phyloP scores from a whole-genome alignment of 129 eudicot genomes.

The Arctium lappa region DNA sequence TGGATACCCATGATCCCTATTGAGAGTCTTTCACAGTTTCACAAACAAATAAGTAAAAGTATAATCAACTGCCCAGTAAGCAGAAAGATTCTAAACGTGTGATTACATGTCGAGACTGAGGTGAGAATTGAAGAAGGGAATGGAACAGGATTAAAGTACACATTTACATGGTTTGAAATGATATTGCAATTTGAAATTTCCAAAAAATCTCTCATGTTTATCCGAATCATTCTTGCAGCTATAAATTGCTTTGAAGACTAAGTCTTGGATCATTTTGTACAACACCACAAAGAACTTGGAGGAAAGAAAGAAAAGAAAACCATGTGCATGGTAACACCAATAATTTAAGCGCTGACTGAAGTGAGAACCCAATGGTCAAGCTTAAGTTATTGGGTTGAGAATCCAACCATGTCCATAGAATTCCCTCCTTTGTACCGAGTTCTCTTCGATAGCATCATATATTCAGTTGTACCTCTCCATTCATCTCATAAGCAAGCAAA shows the following conservation, averaged over 20 bases:
- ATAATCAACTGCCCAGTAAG: neutral
- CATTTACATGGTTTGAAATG: neutral
- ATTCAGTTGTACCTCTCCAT: slow-evolving; percentile 68
- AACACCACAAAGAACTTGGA: neutral
- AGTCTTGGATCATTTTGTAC: neutral
- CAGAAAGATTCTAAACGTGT: slow-evolving; percentile 1
- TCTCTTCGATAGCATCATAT: neutral
- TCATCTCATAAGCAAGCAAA: slow-evolving; percentile 95
- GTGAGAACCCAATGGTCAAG: neutral
- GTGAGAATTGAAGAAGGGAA: neutral
- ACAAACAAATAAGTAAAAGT: slow-evolving; percentile 23
- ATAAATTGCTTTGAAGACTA: neutral
- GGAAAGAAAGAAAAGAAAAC: neutral
- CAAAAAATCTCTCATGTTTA: neutral
- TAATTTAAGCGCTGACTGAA: neutral
- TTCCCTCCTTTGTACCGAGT: neutral
- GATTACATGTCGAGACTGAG: neutral
- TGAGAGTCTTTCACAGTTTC: slow-evolving; percentile 56
- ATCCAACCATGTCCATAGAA: neutral
- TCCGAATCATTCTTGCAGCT: neutral
- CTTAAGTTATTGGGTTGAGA: slow-evolving; percentile 1
- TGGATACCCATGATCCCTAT: slow-evolving; percentile 99
- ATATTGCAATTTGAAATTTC: neutral
- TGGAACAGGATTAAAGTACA: slow-evolving; percentile 3
- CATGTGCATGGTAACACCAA: neutral